These are phyloP conservation scores for Avena sativa DNA, from an alignment of 176 grass and related monocot species.

Conservation along the genomic window DNA sequence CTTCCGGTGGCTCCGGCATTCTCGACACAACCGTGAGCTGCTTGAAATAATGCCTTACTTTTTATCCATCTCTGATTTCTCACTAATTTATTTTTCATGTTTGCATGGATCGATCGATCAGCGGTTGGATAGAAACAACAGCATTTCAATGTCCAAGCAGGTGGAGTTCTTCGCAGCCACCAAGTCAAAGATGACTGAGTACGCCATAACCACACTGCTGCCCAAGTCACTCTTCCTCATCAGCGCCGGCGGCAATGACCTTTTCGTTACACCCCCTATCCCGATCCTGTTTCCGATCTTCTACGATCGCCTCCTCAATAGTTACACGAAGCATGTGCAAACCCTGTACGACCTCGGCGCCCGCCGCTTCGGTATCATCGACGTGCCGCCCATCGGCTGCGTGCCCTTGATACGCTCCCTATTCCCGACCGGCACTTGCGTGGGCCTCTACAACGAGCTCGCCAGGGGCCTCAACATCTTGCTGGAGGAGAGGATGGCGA, in stretches of 20 bases:
- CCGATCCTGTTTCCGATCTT: no score
- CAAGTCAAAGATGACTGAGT: constrained; percentile 41
- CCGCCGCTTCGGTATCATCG: constrained; percentile 53
- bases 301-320: no score
- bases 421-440: no score
- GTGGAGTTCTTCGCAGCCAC: constrained; percentile 52
- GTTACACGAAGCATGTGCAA: constrained; percentile 34
- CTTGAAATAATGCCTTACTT: no score
- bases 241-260: constrained; percentile 64
- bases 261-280: constrained; percentile 62
- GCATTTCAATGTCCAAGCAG: constrained; percentile 57
- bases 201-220: constrained; percentile 27
- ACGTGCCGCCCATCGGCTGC: constrained; percentile 66
- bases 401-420: constrained; percentile 47
- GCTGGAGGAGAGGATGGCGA: no score
- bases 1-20: no score
- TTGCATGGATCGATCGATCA: neutral
- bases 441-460: no score
- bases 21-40: no score
- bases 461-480: no score
- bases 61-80: no score
- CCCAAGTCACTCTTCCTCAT: constrained; percentile 62
- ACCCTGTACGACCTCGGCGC: constrained; percentile 45
- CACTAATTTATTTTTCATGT: no score
- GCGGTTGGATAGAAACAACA: constrained; percentile 27